Percentiles rank a stretch among this genome's conserved stretches.
These are phyloP conservation scores for Arthroderma sp. DNA, from an alignment of 2,329 filamentous ascomycete species.

Conservation along the genomic window DNA sequence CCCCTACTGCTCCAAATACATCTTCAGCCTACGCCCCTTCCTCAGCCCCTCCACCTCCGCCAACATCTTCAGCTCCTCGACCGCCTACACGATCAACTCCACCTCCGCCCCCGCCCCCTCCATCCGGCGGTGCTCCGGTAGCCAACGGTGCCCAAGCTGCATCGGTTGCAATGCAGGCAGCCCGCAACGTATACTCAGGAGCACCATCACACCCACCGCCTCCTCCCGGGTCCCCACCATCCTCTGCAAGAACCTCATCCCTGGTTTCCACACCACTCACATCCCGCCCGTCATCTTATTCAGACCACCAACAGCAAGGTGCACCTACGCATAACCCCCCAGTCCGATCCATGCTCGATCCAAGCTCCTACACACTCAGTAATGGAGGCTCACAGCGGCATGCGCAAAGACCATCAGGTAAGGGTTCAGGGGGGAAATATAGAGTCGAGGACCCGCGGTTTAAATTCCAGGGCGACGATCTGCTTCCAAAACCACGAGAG, in stretches of 20 bases:
- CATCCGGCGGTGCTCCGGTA: constrained; percentile 20
- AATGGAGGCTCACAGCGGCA: constrained; percentile 39
- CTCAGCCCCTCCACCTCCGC: constrained; percentile 21
- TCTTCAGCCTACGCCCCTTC: constrained; percentile 28
- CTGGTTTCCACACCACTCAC: constrained; percentile 23
- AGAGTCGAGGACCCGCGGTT: constrained; percentile 68
- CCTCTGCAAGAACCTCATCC: constrained; percentile 31
- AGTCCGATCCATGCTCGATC: constrained; percentile 54
- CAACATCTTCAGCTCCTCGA: constrained; percentile 15
- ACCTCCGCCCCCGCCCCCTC: constrained; percentile 32
- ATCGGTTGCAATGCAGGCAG: constrained; percentile 46
- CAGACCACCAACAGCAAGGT: constrained; percentile 14
- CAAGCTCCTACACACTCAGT: constrained; percentile 61
- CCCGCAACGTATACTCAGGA: constrained; percentile 44
- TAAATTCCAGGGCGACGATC: constrained; percentile 70
- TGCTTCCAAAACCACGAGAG: constrained; percentile 72
- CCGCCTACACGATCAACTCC: constrained; percentile 30
- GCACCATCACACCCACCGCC: constrained; percentile 27
- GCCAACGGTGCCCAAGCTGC: constrained; percentile 29
- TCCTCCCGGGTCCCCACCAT: constrained; percentile 33
- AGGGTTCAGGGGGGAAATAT: constrained; percentile 8
- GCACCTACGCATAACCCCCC: constrained; percentile 32
- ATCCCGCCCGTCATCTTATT: constrained; percentile 28
- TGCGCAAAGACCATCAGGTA: constrained; percentile 10
- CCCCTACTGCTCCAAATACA: constrained; percentile 28